Evolutionary conservation across 2,329 filamentous ascomycete genomes (phyloP), one percentile per base, ranked within the genome.

Genomic region (Gyromitra esculenta): DNA sequence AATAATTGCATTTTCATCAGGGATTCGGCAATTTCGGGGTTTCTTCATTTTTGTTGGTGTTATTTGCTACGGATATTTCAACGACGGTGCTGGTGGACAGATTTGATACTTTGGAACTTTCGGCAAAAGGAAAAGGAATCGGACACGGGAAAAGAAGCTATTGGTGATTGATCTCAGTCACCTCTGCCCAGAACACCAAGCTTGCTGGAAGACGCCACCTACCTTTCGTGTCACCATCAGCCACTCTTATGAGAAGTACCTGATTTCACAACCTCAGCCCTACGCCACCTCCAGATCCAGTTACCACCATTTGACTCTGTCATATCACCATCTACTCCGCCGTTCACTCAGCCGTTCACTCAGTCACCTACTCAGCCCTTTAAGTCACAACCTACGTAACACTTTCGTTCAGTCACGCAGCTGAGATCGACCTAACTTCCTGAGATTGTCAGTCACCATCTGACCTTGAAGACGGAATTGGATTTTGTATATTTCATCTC

Each of bases 391-490:
- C 60, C 39, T 68, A 70, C 65, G 50, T 68, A 57, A 75, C 72
- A 50, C 21, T 25, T 41, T n/a, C 70, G 65, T 41, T 63, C 71
- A 69, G 15, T 62, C 72, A 41, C 39, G 50, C 59, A 39, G 52
- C 59, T 71, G 54, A 56, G 68, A 76, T 79, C 64, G 77, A 73
- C 70, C 77, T 76, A 78, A 64, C 78, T 79, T 79, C 77, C 77
- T 76, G 77, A 79, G 76, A 78, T 77, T 78, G 77, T 79, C 77
- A 77, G 68, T 71, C 37, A 69, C 65, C 60, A 75, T 64, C 77
- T 72, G 77, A 73, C 77, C 73, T 79, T 78, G 70, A 79, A 77
- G 77, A 79, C 77, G 77, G 77, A 79, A 76, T 79, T 78, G 70
- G 70, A 72, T 57, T 70, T 43, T 69, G 56, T 54, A 77, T 77